phyloP scores from a whole-genome alignment of 1,284 basidiomycete species.

The Microstroma glucosiphilum region DNA sequence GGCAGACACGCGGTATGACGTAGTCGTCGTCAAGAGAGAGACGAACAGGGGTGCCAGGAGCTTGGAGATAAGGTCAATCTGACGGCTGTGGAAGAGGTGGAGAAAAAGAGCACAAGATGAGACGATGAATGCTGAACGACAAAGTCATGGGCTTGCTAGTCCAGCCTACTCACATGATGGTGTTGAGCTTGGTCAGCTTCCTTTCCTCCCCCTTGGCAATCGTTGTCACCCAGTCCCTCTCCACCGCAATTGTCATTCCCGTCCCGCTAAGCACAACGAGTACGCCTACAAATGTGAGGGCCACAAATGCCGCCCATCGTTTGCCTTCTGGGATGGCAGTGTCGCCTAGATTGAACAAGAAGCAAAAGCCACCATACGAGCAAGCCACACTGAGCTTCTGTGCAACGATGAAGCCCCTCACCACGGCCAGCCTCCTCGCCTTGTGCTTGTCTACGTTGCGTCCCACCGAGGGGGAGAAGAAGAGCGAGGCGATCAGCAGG shows the following conservation, averaged over 20 bases:
- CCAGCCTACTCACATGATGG: constrained; percentile 23
- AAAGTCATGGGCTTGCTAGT: no score
- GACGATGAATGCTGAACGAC: constrained; percentile 9
- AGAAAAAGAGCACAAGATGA: constrained; percentile 50
- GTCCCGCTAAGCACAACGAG: constrained; percentile 52
- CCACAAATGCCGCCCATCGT: constrained; percentile 50
- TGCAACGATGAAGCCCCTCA: constrained; percentile 54
- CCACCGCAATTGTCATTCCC: constrained; percentile 57
- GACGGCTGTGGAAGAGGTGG: constrained; percentile 51
- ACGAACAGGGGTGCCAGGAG: constrained; percentile 59
- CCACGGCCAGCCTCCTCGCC: constrained; percentile 51
- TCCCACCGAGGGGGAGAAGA: constrained; percentile 55
- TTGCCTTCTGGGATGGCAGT: constrained; percentile 15
- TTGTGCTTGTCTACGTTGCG: constrained; percentile 54
- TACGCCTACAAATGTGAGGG: constrained; percentile 54
- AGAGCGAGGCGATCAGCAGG: constrained; percentile 52
- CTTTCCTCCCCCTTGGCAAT: constrained; percentile 48
- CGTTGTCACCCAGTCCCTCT: constrained; percentile 59
- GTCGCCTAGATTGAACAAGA: constrained; percentile 34
- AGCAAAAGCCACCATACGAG: constrained; percentile 53
- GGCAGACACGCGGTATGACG: constrained; percentile 22
- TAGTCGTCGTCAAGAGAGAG: constrained; percentile 55
- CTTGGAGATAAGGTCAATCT: constrained; percentile 59
- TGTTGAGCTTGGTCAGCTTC: constrained; percentile 46
- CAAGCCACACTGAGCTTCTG: constrained; percentile 55